Conservation (phyloP, 2,329 filamentous ascomycete species). For the Huntiella bhutanensis region DNA sequence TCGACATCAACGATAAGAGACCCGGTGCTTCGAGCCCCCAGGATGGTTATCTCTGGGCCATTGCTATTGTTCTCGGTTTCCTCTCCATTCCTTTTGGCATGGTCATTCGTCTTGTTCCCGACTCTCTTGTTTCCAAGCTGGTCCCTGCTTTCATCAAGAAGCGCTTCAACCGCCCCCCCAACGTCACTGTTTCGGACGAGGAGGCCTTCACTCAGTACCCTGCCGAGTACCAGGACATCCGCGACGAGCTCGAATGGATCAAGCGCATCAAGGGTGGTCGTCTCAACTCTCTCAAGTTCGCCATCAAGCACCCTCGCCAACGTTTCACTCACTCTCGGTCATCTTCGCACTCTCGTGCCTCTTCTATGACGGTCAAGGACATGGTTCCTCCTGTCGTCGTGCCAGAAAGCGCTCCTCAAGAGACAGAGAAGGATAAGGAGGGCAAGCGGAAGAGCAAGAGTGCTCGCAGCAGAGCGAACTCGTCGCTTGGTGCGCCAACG, state of each 20-base stretch:
- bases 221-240: constrained; percentile 52
- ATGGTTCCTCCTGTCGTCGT: constrained; percentile 22
- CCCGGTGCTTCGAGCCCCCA: constrained; percentile 27
- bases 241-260: constrained; percentile 64
- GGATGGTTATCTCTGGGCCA: constrained; percentile 63
- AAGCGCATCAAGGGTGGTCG: constrained; percentile 66
- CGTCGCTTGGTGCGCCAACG: constrained; percentile 52
- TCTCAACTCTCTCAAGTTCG: constrained; percentile 63
- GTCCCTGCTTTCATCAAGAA: constrained; percentile 35
- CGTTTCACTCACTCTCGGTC: constrained; percentile 31
- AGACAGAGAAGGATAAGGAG: constrained; percentile 32
- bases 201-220: constrained; percentile 51
- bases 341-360: constrained; percentile 44
- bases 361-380: constrained; percentile 22
- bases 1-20: constrained; percentile 36
- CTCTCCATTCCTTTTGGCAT: constrained; percentile 75
- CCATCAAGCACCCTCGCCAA: constrained; percentile 51
- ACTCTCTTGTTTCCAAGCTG: constrained; percentile 38
- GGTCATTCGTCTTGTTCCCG: constrained; percentile 65
- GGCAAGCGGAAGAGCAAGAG: constrained; percentile 27
- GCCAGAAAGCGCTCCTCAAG: constrained; percentile 14
- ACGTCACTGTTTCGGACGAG: constrained; percentile 44
- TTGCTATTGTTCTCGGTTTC: constrained; percentile 65
- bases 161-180: constrained; percentile 27
- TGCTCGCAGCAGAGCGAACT: constrained; percentile 46